A percentile compares a stretch with the other conserved stretches of the same genome.
Conservation (phyloP, 2,329 filamentous ascomycete genomes). For the Fusarium tanahbumbuense region DNA sequence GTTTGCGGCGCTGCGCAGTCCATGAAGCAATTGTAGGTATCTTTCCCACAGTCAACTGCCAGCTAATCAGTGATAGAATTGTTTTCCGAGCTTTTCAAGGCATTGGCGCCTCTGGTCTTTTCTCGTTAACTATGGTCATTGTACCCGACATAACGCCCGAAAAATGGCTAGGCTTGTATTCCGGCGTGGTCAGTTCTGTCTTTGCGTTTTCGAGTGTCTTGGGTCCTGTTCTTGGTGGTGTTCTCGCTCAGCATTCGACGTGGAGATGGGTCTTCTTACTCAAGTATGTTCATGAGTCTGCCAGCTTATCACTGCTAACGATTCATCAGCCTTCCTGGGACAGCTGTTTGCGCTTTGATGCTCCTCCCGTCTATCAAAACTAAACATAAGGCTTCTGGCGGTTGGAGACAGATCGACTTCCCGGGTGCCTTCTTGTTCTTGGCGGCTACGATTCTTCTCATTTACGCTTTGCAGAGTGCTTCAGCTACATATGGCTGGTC, state of each 20-base stretch:
- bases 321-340: neutral
- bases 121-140: neutral
- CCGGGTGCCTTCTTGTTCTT: neutral
- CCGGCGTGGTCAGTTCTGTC: neutral
- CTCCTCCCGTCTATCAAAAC: neutral
- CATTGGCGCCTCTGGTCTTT: neutral
- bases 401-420: neutral
- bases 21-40: neutral
- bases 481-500: neutral
- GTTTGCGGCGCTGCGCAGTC: neutral
- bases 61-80: neutral
- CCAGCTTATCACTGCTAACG: neutral
- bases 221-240: slow-evolving; percentile 8
- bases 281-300: neutral
- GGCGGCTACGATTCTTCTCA: neutral
- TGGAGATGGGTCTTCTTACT: slow-evolving; percentile 21
- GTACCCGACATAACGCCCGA: neutral
- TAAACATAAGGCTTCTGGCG: neutral
- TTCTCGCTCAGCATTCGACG: slow-evolving; percentile 11
- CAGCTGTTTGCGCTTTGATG: neutral
- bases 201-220: slow-evolving; percentile 15
- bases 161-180: neutral
- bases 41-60: neutral
- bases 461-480: neutral
- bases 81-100: neutral